phyloP scores from a whole-genome alignment of 2,329 filamentous ascomycete species.

The Penicillium decumbens region DNA sequence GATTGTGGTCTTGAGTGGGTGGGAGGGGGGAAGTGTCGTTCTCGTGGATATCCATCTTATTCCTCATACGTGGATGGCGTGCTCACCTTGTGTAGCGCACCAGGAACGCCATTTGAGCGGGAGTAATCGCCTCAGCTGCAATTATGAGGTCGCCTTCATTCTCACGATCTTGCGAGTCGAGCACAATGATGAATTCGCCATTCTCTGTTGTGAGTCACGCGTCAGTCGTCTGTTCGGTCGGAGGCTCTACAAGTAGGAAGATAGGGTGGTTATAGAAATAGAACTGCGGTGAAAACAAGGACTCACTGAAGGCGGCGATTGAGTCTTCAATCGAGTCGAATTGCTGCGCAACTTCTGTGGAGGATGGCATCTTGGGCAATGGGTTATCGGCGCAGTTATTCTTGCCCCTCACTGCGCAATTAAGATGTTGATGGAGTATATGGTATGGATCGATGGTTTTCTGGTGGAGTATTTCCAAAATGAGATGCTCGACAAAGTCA shows the following conservation, averaged over 20 bases:
- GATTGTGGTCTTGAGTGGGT: background rate
- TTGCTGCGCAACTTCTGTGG: conserved; percentile 31
- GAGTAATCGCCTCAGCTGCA: conserved; percentile 75
- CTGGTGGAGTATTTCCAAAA: background rate
- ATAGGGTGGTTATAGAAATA: background rate
- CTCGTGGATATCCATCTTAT: background rate
- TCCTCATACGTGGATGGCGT: background rate
- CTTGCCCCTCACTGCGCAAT: conserved; percentile 26
- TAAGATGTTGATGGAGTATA: conserved; percentile 6
- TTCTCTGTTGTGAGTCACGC: conserved; percentile 48
- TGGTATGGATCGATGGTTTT: background rate
- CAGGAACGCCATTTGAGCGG: conserved; percentile 93
- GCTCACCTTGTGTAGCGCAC: conserved; percentile 70
- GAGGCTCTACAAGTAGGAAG: background rate
- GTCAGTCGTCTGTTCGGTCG: conserved; percentile 13
- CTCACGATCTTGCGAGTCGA: conserved; percentile 87
- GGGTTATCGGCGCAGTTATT: conserved; percentile 6
- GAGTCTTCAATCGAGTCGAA: conserved; percentile 44
- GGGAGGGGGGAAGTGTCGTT: background rate
- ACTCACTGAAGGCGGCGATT: conserved; percentile 41
- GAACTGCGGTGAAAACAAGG: background rate
- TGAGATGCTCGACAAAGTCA: background rate
- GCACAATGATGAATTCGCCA: conserved; percentile 91
- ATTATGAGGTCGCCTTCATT: conserved; percentile 99
- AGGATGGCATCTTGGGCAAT: conserved; percentile 31